A percentile compares a stretch with the other conserved stretches of the same genome.
These are phyloP conservation scores for Dacryopinax primogenitus DNA, from an alignment of 768 basidiomycete species.

Conservation along the genomic window DNA sequence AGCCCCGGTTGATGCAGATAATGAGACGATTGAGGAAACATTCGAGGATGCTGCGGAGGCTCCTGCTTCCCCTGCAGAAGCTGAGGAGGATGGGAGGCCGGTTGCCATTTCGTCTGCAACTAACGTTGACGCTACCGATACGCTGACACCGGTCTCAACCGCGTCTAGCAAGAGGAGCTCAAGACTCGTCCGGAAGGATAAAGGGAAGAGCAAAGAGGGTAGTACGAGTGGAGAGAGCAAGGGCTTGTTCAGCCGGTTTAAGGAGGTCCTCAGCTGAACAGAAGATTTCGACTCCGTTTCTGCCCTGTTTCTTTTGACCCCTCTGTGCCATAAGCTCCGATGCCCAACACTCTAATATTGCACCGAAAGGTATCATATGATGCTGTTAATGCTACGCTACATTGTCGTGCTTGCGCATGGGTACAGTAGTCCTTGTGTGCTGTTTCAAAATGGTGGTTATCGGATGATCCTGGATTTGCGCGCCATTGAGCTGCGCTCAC, in stretches of 20 bases:
- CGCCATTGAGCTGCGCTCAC: not conserved
- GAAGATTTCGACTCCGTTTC: not conserved
- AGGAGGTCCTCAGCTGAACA: slow-evolving; percentile 13
- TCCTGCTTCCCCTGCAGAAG: no score
- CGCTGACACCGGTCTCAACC: not conserved
- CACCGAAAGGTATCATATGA: not conserved
- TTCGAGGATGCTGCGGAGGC: slow-evolving; percentile 19
- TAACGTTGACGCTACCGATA: no score
- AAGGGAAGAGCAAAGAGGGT: not conserved
- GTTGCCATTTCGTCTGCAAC: no score
- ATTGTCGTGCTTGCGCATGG: not conserved
- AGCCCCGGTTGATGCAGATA: not conserved
- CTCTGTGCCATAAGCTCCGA: not conserved
- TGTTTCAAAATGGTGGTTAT: no score
- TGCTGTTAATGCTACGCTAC: slow-evolving; percentile 4
- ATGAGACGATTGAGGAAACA: slow-evolving; percentile 19
- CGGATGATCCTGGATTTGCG: slow-evolving; percentile 3
- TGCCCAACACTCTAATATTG: not conserved
- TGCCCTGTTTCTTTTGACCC: not conserved
- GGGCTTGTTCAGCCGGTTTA: slow-evolving; percentile 22
- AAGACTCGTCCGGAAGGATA: not conserved
- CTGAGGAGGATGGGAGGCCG: no score
- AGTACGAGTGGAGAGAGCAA: slow-evolving; percentile 14
- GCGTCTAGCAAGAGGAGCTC: not conserved
- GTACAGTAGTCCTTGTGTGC: slow-evolving; percentile 4